These are phyloP conservation scores for Uncinocarpus reesii DNA, from an alignment of 2,329 filamentous ascomycete genomes.

Conservation along the genomic window DNA sequence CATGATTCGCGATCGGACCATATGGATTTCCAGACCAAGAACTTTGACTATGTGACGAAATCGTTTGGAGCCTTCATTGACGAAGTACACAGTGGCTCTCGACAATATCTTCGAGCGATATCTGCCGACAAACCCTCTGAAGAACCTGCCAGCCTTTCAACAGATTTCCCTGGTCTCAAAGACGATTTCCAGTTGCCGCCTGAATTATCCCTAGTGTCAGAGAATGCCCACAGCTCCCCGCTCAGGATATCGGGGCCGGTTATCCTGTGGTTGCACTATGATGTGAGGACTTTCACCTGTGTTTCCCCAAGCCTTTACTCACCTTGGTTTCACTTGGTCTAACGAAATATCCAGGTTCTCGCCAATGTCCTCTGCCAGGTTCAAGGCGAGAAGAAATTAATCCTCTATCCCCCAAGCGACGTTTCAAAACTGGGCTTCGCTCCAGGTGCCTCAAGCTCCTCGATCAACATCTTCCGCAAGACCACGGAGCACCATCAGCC, in stretches of 20 bases:
- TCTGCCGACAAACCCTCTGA: constrained; percentile 59
- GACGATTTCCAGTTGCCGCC: constrained; percentile 60
- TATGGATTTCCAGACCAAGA: constrained; percentile 76
- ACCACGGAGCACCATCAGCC: constrained; percentile 22
- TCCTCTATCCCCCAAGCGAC: constrained; percentile 70
- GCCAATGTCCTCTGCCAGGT: constrained; percentile 80
- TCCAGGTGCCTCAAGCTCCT: constrained; percentile 70
- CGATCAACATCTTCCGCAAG: constrained; percentile 56
- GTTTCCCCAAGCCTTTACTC: neutral
- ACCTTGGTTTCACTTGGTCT: neutral
- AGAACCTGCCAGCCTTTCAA: constrained; percentile 55
- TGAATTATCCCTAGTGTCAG: constrained; percentile 47
- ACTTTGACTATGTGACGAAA: constrained; percentile 65
- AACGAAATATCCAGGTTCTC: constrained; percentile 51
- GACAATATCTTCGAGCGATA: constrained; percentile 67
- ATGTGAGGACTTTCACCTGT: constrained; percentile 42
- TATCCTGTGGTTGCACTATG: constrained; percentile 85
- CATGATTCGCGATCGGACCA: constrained; percentile 56
- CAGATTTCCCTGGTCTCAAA: constrained; percentile 62
- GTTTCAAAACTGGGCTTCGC: constrained; percentile 59
- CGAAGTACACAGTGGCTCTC: constrained; percentile 48
- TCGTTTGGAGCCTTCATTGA: constrained; percentile 57
- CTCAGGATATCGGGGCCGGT: constrained; percentile 69
- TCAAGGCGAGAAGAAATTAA: constrained; percentile 58
- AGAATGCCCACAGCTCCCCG: constrained; percentile 66